Conservation (phyloP, 202 grass and related monocot species). For the Carex arenaria region DNA sequence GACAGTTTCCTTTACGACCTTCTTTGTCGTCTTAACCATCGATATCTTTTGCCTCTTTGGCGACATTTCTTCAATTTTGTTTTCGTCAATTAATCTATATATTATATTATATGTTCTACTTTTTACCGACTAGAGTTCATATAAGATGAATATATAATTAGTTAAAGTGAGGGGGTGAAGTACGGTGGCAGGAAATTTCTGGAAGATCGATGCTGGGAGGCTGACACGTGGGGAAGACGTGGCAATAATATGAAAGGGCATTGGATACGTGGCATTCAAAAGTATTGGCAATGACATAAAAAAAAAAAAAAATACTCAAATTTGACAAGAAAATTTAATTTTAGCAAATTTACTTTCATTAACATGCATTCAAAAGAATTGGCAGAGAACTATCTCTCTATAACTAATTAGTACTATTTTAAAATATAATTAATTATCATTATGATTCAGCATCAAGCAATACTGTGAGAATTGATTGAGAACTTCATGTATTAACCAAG, state of each 20-base stretch:
- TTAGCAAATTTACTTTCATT: too few species aligned
- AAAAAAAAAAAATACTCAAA: too few species aligned
- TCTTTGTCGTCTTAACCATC: constrained; percentile 41
- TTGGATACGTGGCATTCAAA: background rate
- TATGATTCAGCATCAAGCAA: too few species aligned
- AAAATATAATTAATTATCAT: too few species aligned
- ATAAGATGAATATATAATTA: background rate
- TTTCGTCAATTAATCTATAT: background rate
- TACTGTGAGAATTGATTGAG: too few species aligned
- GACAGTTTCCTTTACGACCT: constrained; percentile 51
- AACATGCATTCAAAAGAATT: too few species aligned
- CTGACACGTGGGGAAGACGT: background rate
- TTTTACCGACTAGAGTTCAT: background rate
- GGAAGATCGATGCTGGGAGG: background rate
- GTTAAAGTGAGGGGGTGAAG: too few species aligned
- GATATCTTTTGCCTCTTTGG: constrained; percentile 47
- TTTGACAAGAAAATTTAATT: too few species aligned
- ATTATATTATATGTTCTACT: background rate
- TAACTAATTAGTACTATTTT: too few species aligned
- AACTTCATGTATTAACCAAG: too few species aligned
- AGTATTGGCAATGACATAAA: too few species aligned
- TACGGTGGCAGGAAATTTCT: background rate
- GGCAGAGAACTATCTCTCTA: too few species aligned
- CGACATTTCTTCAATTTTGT: constrained; percentile 32
- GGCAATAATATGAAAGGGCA: background rate